Evolutionary conservation across 371 early-diverging fungal species (phyloP).

Genomic region (Apophysomyces ossiformis): DNA sequence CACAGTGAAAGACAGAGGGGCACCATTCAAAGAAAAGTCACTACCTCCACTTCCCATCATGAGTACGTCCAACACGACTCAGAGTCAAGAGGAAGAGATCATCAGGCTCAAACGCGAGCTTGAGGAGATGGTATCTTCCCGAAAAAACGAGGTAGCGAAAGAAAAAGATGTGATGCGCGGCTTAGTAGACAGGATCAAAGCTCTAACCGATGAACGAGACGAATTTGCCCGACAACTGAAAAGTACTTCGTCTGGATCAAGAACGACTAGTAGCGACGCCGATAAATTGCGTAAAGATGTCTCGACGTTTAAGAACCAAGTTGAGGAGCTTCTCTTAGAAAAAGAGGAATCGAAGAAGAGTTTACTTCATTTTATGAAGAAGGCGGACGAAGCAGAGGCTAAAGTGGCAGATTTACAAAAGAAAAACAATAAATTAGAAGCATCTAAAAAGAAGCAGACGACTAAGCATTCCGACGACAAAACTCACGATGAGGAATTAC

Average conservation of each 20-base stretch:
- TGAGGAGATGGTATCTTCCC: conserved; percentile 19
- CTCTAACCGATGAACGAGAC: conserved; percentile 41
- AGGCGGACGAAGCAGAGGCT: conserved; percentile 39
- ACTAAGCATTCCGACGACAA: background rate
- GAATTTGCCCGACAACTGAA: conserved; percentile 17
- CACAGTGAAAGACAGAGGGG: no score
- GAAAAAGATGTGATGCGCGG: conserved; percentile 47
- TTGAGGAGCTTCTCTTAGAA: conserved; percentile 48
- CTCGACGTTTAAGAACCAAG: conserved; percentile 41
- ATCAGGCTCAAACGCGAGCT: conserved; percentile 25
- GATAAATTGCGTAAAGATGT: conserved; percentile 19
- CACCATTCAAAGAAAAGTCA: no score
- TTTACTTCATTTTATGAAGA: conserved; percentile 42
- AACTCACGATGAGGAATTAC: background rate
- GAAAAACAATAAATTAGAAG: background rate
- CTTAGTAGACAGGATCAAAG: conserved; percentile 44
- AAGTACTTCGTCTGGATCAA: background rate
- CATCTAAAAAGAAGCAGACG: background rate
- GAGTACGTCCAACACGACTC: background rate
- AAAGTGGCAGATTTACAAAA: background rate
- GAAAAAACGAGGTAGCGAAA: conserved; percentile 28
- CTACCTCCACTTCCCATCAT: no score
- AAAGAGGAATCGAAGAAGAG: conserved; percentile 51
- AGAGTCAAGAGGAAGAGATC: conserved; percentile 24
- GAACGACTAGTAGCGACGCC: conserved; percentile 10